A percentile compares a stretch with the other conserved stretches of the same genome.
Conservation (phyloP, 306 rosid species). For the Casuarina cunninghamiana region DNA sequence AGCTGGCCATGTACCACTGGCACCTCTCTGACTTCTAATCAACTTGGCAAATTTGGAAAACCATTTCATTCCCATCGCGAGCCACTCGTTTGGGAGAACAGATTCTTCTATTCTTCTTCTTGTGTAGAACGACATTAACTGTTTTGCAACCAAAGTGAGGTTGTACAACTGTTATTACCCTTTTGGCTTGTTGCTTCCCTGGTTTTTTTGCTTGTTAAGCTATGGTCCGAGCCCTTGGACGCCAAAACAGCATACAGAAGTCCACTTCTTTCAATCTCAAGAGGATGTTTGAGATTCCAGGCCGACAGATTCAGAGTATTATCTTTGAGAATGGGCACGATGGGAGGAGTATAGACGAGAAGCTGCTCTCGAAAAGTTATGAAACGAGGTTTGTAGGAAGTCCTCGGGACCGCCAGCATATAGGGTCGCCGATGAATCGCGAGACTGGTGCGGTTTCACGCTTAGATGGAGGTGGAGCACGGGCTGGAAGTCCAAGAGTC, state of each 20-base stretch:
- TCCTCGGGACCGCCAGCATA: constrained; percentile 18
- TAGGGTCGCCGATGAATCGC: constrained; percentile 20
- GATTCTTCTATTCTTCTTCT: constrained; percentile 12
- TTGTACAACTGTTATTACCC: not conserved
- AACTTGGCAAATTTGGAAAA: not conserved
- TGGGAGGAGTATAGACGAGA: constrained; percentile 20
- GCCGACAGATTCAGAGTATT: constrained; percentile 53
- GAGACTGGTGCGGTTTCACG: constrained; percentile 25
- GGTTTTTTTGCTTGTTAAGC: constrained; percentile 27
- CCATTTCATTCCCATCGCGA: constrained; percentile 15
- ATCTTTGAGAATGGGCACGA: constrained; percentile 44
- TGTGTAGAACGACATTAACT: constrained; percentile 26
- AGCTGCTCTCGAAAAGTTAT: constrained; percentile 29
- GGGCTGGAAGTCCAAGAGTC: constrained; percentile 23
- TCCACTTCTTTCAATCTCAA: constrained; percentile 65
- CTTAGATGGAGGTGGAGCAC: constrained; percentile 20
- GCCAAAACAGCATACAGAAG: constrained; percentile 55
- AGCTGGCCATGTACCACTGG: not conserved
- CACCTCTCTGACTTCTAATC: not conserved
- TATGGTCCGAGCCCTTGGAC: constrained; percentile 67
- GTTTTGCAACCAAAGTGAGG: not conserved
- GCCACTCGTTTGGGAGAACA: constrained; percentile 34
- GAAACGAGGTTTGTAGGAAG: constrained; percentile 19
- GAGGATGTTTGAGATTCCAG: constrained; percentile 64
- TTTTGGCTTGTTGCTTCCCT: constrained; percentile 7